Conservation (phyloP, 441 rosid species). For the Syzygium syzygioides region DNA sequence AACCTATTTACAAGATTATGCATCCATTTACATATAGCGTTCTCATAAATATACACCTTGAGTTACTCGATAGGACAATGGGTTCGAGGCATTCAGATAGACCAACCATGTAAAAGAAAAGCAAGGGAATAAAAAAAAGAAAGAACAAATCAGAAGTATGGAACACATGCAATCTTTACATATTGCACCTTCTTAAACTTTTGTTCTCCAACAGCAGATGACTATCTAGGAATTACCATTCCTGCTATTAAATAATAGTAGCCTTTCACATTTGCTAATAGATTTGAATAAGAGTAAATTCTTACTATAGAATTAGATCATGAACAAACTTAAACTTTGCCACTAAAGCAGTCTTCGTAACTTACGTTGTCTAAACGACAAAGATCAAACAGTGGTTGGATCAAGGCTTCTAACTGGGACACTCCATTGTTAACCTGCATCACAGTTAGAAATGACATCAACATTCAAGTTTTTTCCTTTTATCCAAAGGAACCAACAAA, state of each 20-base stretch:
- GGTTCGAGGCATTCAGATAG: neutral
- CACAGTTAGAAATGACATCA: conserved; percentile 6
- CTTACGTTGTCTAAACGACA: conserved; percentile 66
- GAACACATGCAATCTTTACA: neutral
- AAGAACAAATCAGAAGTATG: neutral
- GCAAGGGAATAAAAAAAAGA: neutral
- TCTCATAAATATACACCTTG: neutral
- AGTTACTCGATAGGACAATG: neutral
- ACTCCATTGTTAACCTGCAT: conserved; percentile 65
- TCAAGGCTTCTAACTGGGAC: conserved; percentile 50
- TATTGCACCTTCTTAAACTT: neutral
- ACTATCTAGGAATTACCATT: neutral
- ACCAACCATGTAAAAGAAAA: neutral
- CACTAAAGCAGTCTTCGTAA: neutral
- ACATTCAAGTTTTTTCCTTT: neutral
- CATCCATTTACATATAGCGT: neutral
- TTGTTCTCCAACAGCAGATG: neutral
- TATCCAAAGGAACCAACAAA: neutral
- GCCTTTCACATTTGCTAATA: neutral
- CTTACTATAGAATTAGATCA: neutral
- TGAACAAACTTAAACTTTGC: neutral
- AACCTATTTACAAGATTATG: neutral
- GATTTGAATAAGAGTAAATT: neutral
- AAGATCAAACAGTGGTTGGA: conserved; percentile 65
- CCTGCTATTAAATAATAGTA: neutral